phyloP scores from a whole-genome alignment of 139 green algal species.

The Nannochloris sp. region DNA sequence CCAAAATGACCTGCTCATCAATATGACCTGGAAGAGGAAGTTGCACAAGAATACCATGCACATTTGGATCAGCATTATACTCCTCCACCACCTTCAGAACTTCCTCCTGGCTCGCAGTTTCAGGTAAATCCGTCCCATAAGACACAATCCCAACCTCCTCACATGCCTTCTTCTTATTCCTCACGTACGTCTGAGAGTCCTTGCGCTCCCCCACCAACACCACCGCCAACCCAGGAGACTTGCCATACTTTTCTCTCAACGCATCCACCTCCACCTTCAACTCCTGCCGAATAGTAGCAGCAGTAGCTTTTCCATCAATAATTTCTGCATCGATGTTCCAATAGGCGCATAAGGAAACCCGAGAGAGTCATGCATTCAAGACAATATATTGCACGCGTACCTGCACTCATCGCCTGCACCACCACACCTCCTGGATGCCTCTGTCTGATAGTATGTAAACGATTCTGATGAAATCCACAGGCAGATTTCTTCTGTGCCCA shows the following conservation, averaged over 20 bases:
- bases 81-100: constrained; percentile 69
- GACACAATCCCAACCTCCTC: constrained; percentile 85
- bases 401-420: constrained; percentile 6
- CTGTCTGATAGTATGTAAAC: no score
- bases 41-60: constrained; percentile 90
- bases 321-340: constrained; percentile 23
- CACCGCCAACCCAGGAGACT: constrained; percentile 88
- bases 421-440: neutral
- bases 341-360: neutral
- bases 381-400: neutral
- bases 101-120: constrained; percentile 77
- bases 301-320: constrained; percentile 83
- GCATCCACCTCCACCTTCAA: constrained; percentile 51
- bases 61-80: constrained; percentile 59
- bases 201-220: constrained; percentile 91
- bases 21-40: constrained; percentile 74
- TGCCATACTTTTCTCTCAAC: constrained; percentile 45
- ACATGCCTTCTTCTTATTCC: constrained; percentile 90
- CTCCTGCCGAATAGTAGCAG: constrained; percentile 63
- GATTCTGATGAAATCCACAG: neutral
- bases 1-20: constrained; percentile 64
- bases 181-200: constrained; percentile 95
- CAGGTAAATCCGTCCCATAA: constrained; percentile 78
- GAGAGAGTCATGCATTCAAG: neutral
- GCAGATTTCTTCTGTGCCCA: neutral